A percentile compares a stretch with the other conserved stretches of the same genome.
These are phyloP conservation scores for Boletus tylopilopsis DNA, from an alignment of 768 basidiomycete species.

Conservation along the genomic window DNA sequence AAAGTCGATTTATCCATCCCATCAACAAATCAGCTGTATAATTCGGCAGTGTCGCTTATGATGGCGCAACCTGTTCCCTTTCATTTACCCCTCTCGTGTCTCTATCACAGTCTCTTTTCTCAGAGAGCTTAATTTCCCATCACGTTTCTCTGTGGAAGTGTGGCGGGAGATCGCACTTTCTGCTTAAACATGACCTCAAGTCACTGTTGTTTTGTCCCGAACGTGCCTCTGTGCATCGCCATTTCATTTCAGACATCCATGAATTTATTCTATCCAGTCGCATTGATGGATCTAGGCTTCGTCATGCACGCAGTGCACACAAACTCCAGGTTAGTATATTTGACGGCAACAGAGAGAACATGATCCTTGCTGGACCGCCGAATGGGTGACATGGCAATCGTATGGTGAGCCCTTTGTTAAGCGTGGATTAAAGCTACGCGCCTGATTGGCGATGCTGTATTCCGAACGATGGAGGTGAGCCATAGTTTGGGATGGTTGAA, in stretches of 20 bases:
- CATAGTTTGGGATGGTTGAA: too few relatives aligned
- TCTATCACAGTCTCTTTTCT: slow-evolving; percentile 5
- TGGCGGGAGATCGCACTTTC: slow-evolving; percentile 66
- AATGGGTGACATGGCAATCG: too few relatives aligned
- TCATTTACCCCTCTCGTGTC: not conserved
- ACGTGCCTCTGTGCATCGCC: slow-evolving; percentile 63
- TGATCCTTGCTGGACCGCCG: slow-evolving; percentile 65
- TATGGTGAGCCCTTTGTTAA: too few relatives aligned
- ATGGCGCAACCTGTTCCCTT: not conserved
- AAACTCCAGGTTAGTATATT: slow-evolving; percentile 74
- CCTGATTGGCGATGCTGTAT: too few relatives aligned
- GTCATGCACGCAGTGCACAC: slow-evolving; percentile 76
- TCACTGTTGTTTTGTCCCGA: slow-evolving; percentile 60
- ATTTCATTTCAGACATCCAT: too few relatives aligned
- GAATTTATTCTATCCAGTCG: slow-evolving; percentile 41
- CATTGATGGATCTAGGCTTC: slow-evolving; percentile 78
- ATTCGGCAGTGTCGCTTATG: slow-evolving; percentile 11
- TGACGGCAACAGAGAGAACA: slow-evolving; percentile 42
- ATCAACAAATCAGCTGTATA: slow-evolving; percentile 15
- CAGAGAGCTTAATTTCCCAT: slow-evolving; percentile 40
- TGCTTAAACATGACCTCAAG: slow-evolving; percentile 63
- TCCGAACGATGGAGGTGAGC: too few relatives aligned
- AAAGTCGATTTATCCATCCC: slow-evolving; percentile 6
- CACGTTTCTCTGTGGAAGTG: slow-evolving; percentile 62
- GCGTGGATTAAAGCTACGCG: too few relatives aligned